Evolutionary conservation across 306 rosid genomes (phyloP).

Genomic region (Adenanthera pavonina): DNA sequence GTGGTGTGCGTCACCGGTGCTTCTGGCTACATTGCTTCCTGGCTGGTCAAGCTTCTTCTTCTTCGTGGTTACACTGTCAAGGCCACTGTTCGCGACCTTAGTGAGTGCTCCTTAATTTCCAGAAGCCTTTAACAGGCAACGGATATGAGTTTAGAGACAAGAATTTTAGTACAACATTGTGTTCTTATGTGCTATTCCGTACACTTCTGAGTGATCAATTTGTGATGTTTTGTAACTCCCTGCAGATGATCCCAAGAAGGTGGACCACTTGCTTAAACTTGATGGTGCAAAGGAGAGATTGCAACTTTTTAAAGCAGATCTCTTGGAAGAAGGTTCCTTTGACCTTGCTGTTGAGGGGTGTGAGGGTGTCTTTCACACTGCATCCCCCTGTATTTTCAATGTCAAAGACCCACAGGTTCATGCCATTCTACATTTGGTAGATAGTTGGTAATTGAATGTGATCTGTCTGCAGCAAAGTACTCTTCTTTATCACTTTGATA

Average conservation of each 20-base stretch:
- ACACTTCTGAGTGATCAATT: background rate
- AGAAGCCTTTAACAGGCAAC: background rate
- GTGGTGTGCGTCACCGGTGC: slow-evolving; percentile 63
- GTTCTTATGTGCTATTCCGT: too few species aligned
- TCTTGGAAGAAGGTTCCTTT: slow-evolving; percentile 7
- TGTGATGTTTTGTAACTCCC: background rate
- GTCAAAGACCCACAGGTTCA: background rate
- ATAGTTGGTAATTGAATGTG: background rate
- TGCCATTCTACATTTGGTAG: background rate
- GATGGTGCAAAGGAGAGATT: slow-evolving; percentile 11
- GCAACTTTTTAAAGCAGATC: background rate
- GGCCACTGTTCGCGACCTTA: slow-evolving; percentile 55
- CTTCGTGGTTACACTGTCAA: slow-evolving; percentile 55
- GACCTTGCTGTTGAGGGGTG: slow-evolving; percentile 9
- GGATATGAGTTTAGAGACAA: background rate
- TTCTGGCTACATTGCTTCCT: slow-evolving; percentile 66
- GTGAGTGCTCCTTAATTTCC: slow-evolving; percentile 13
- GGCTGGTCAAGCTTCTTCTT: slow-evolving; percentile 59
- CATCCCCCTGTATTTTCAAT: background rate
- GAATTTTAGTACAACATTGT: too few species aligned
- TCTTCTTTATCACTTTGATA: background rate
- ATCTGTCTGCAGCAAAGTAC: background rate
- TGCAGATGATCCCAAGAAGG: background rate
- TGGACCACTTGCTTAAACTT: background rate
- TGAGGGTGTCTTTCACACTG: slow-evolving; percentile 11